Evolutionary conservation across 2,329 filamentous ascomycete genomes (phyloP).

Genomic region (Aspergillus persii): DNA sequence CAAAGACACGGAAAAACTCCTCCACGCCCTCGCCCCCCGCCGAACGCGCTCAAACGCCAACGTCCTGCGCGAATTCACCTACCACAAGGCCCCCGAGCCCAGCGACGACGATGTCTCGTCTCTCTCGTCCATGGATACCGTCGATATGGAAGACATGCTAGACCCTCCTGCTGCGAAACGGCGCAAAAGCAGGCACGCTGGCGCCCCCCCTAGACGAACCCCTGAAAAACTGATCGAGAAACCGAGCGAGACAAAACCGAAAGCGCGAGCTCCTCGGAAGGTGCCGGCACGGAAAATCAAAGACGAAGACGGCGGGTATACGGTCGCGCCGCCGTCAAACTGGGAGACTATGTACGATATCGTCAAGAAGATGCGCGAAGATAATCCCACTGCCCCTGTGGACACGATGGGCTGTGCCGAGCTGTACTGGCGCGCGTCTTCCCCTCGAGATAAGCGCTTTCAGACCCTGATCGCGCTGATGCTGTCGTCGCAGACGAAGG

Average conservation of each 20-base stretch:
- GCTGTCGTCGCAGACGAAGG: slow-evolving; percentile 90
- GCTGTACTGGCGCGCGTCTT: slow-evolving; percentile 43
- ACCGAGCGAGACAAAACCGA: slow-evolving; percentile 29
- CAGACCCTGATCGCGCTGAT: slow-evolving; percentile 86
- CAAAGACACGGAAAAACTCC: slow-evolving; percentile 57
- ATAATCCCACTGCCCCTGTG: slow-evolving; percentile 70
- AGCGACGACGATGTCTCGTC: slow-evolving; percentile 32
- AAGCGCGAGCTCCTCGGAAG: slow-evolving; percentile 24
- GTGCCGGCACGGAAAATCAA: slow-evolving; percentile 42
- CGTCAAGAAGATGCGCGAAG: slow-evolving; percentile 74
- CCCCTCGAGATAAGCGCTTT: slow-evolving; percentile 64
- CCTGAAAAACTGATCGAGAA: slow-evolving; percentile 16
- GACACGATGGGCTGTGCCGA: slow-evolving; percentile 93
- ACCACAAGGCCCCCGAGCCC: slow-evolving; percentile 23
- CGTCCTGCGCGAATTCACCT: slow-evolving; percentile 28
- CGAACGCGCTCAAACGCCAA: slow-evolving; percentile 31
- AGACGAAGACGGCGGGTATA: slow-evolving; percentile 34
- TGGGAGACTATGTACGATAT: slow-evolving; percentile 81
- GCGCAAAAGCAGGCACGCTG: slow-evolving; percentile 45
- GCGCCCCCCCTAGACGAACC: neutral
- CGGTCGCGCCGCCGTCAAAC: slow-evolving; percentile 63
- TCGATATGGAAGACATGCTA: slow-evolving; percentile 59
- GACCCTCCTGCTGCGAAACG: slow-evolving; percentile 43
- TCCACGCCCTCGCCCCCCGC: slow-evolving; percentile 48
- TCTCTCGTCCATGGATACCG: slow-evolving; percentile 35